Conservation (phyloP, 176 grass and related monocot species). For the Carex pumila region DNA sequence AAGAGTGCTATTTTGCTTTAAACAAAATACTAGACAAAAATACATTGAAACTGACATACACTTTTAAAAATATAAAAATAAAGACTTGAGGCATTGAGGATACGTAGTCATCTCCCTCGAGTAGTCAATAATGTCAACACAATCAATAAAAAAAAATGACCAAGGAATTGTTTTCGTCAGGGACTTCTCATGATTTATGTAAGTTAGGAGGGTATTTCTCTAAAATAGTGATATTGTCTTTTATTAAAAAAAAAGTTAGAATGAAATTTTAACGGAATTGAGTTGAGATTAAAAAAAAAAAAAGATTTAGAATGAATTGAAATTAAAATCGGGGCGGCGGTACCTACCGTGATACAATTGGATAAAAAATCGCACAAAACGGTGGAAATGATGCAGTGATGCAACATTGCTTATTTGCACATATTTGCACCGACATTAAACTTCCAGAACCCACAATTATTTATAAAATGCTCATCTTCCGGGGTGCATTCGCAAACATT, state of each 20-base stretch:
- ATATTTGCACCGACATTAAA: constrained; percentile 7
- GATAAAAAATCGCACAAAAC: background rate
- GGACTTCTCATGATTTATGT: too few relatives aligned
- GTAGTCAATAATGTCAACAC: background rate
- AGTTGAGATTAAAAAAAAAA: background rate
- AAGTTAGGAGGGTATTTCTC: background rate
- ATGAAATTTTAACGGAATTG: background rate
- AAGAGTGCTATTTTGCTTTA: background rate
- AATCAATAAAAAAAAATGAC: too few relatives aligned
- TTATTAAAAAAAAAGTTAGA: background rate
- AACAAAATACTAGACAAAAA: background rate
- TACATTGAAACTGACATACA: background rate
- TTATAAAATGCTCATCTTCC: background rate
- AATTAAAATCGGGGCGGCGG: background rate
- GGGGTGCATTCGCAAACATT: background rate
- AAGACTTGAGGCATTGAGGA: background rate
- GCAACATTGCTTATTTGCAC: background rate
- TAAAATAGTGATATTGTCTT: too few relatives aligned
- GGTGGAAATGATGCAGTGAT: too few relatives aligned
- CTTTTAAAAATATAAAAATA: background rate
- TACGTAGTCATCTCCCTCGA: background rate
- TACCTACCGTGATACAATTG: too few relatives aligned
- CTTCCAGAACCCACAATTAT: background rate
- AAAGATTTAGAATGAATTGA: background rate
- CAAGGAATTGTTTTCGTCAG: too few relatives aligned